A percentile compares a stretch with the other conserved stretches of the same genome.
These are phyloP conservation scores for Plasmopara muralis DNA, from an alignment of 352 stramenopile genomes.

Conservation along the genomic window DNA sequence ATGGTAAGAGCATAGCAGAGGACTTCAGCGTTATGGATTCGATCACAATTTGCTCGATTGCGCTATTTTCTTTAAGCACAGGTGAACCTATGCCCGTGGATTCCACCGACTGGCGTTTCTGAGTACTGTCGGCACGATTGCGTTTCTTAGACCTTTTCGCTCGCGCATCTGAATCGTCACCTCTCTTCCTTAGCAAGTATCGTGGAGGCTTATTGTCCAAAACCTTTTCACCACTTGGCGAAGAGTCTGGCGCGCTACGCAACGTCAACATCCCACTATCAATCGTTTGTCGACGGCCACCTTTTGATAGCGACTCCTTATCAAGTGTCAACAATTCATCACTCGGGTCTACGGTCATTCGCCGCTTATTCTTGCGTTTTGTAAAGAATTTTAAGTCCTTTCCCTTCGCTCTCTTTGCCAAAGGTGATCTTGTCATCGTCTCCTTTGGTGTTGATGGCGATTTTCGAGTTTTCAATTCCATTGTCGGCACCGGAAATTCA, in stretches of 20 bases:
- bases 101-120: slow-evolving; percentile 11
- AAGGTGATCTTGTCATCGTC: slow-evolving; percentile 2
- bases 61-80: slow-evolving; percentile 1
- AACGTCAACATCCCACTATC: slow-evolving; percentile 43
- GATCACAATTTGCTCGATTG: slow-evolving; percentile 4
- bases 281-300: slow-evolving; percentile 52
- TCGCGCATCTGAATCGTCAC: slow-evolving; percentile 12
- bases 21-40: slow-evolving; percentile 4
- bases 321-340: slow-evolving; percentile 30
- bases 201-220: slow-evolving; percentile 3
- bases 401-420: slow-evolving; percentile 6
- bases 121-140: not conserved
- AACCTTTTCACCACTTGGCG: slow-evolving; percentile 6
- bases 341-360: slow-evolving; percentile 46
- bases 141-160: slow-evolving; percentile 15
- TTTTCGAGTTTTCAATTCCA: not conserved
- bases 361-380: slow-evolving; percentile 15
- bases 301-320: slow-evolving; percentile 6
- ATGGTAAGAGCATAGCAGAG: slow-evolving; percentile 2
- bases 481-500: not conserved
- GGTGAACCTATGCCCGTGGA: slow-evolving; percentile 18
- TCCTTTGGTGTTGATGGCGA: not conserved
- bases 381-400: slow-evolving; percentile 4
- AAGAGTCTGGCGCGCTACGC: slow-evolving; percentile 15
- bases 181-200: slow-evolving; percentile 26